These are phyloP conservation scores for Graphium sp. DNA, from an alignment of 2,329 filamentous ascomycete species.

Conservation along the genomic window DNA sequence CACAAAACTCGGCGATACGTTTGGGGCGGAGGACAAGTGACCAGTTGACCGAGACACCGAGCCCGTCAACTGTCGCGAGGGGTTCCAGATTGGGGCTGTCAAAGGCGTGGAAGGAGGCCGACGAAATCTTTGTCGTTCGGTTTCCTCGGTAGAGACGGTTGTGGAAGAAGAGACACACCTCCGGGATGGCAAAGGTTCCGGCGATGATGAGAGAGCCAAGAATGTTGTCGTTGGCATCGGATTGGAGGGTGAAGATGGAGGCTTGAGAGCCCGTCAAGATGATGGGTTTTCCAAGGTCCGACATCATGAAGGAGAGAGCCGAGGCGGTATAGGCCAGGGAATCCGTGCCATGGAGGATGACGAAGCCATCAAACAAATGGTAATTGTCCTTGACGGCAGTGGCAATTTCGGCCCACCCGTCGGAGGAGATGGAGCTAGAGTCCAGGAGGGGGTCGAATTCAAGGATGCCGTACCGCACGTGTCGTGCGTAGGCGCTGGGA, in stretches of 20 bases:
- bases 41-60: conserved; percentile 72
- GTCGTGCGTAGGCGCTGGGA: conserved; percentile 60
- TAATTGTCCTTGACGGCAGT: conserved; percentile 70
- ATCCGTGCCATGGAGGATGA: conserved; percentile 81
- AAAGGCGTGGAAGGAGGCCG: conserved; percentile 75
- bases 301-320: conserved; percentile 83
- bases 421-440: conserved; percentile 75
- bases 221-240: conserved; percentile 81
- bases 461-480: conserved; percentile 68
- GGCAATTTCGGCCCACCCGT: conserved; percentile 76
- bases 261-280: conserved; percentile 72
- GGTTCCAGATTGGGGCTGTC: conserved; percentile 74
- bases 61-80: conserved; percentile 64
- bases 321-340: conserved; percentile 80
- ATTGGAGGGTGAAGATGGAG: conserved; percentile 80
- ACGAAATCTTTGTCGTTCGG: conserved; percentile 73
- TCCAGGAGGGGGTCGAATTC: conserved; percentile 78
- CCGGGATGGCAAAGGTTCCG: conserved; percentile 81
- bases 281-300: conserved; percentile 79
- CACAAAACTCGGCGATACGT: conserved; percentile 54
- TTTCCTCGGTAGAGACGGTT: conserved; percentile 82
- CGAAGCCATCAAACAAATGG: conserved; percentile 75
- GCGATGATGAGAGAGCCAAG: conserved; percentile 79
- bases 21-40: conserved; percentile 58
- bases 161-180: conserved; percentile 89